Evolutionary conservation across 352 stramenopile species (phyloP).

Genomic region (Pythium vanterpoolii): DNA sequence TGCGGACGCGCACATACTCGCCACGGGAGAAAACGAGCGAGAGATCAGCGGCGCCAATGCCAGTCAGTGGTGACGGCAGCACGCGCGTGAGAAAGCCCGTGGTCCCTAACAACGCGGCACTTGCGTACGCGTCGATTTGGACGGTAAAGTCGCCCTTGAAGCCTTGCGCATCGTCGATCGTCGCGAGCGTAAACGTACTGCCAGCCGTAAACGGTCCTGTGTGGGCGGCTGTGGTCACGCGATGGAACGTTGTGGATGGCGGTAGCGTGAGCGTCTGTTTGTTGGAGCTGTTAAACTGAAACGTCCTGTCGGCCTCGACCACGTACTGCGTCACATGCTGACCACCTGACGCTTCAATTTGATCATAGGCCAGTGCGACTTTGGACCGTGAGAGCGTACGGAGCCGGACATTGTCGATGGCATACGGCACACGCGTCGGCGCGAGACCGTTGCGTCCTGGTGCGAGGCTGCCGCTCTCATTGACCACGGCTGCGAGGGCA

Average conservation of each 20-base stretch:
- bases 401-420: constrained; percentile 43
- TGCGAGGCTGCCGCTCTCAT: constrained; percentile 2
- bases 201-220: constrained; percentile 59
- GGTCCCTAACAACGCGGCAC: constrained; percentile 23
- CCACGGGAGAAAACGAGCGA: constrained; percentile 46
- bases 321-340: constrained; percentile 52
- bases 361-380: constrained; percentile 60
- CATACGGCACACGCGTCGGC: constrained; percentile 40
- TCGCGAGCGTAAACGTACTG: constrained; percentile 65
- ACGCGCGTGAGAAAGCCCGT: constrained; percentile 54
- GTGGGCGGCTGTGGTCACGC: constrained; percentile 65
- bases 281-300: constrained; percentile 27
- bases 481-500: constrained; percentile 30
- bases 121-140: constrained; percentile 51
- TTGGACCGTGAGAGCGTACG: constrained; percentile 32
- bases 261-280: constrained; percentile 23
- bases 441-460: too few species aligned
- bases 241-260: constrained; percentile 42
- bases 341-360: constrained; percentile 52
- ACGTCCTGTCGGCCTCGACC: constrained; percentile 43
- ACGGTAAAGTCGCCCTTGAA: constrained; percentile 47
- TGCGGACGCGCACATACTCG: constrained; percentile 59
- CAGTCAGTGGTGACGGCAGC: constrained; percentile 28
- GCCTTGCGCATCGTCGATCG: constrained; percentile 31
- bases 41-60: constrained; percentile 37